Base-by-base conservation (phyloP, 1,284 basidiomycete species). In the Singerocomus rubriflavus region DNA sequence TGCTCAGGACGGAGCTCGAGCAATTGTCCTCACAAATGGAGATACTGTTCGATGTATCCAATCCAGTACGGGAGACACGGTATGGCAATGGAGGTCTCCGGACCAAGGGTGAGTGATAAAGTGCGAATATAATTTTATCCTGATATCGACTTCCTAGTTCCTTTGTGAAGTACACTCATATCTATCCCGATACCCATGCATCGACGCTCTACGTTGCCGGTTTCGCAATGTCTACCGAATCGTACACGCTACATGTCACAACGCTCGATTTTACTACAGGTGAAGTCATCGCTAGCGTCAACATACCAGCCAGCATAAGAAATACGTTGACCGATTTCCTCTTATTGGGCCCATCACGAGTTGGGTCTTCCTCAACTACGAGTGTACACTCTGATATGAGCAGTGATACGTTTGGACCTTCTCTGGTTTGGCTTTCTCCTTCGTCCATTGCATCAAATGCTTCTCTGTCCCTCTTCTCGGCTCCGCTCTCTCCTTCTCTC, bases 341-440 rank as follows among this genome's bases (percentile, higher is more conserved):
- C 27, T 62, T 78, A 5, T 60, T 71, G 13, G 75, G 78, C 37
- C 68, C 82, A 32, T 53, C 57, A 7, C 45, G 56, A 75, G 21
- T 52, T 10, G 57, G 69, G 4, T 61, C 84, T 43, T 65, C 52
- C 50, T 27, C 65, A 13, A 33, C 58, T 29, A 32, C 61, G 17
- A 45, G 53, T 3, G 44, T 61, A 0, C 33, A 8, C 7, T 37
- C 55, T 12, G 50, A 48, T 16, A 30, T 33, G 7, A 39, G 46
- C 10, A 2, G 26, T 1, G 53, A 53, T 25, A 32, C 30, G 3
- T 54, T 47, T 41, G 62, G 66, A 11, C 75, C 73, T 16, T 72
- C 74, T 12, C 66, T 85, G 5, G 73, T 80, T 3, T 93, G 91
- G 91, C 67, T 87, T 8, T 88, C 91, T 54, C 68, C 78, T 17